phyloP scores from a whole-genome alignment of 2,329 filamentous ascomycete genomes.

The Colletotrichum theobromicola region DNA sequence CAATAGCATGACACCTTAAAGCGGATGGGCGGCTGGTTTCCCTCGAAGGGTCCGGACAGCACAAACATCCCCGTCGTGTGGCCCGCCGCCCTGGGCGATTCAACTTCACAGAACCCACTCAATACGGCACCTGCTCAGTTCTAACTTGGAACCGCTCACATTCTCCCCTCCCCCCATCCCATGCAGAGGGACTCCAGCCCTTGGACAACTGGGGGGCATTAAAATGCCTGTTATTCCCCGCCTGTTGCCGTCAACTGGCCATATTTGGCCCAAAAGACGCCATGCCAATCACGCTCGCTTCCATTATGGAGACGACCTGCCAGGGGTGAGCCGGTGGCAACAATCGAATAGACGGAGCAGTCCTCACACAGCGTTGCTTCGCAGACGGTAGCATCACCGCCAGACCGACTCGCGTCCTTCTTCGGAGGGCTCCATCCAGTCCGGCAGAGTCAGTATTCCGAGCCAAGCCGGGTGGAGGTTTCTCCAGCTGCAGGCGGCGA shows the following conservation, averaged over 20 bases:
- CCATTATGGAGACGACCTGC: conserved; percentile 7
- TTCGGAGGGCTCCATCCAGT: neutral
- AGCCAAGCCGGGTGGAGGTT: neutral
- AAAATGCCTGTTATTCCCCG: conserved; percentile 1
- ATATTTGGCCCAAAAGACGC: neutral
- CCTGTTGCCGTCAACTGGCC: neutral
- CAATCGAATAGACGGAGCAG: neutral
- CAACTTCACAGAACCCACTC: conserved; percentile 3
- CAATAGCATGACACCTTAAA: conserved; percentile 3
- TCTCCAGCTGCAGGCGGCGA: neutral
- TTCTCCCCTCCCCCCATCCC: neutral
- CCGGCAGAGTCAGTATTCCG: conserved; percentile 3
- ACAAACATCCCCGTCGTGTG: neutral
- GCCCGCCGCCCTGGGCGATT: conserved; percentile 5
- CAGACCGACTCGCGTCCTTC: neutral
- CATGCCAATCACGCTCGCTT: neutral
- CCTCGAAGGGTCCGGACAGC: neutral
- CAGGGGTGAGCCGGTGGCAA: neutral
- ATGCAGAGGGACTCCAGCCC: neutral
- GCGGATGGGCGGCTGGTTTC: neutral
- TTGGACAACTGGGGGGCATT: neutral
- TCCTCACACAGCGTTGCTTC: neutral
- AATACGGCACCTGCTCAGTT: neutral
- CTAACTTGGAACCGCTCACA: neutral
- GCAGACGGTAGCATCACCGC: neutral